These are phyloP conservation scores for Verbena officinalis DNA, from an alignment of 257 asterid genomes.

Conservation along the genomic window DNA sequence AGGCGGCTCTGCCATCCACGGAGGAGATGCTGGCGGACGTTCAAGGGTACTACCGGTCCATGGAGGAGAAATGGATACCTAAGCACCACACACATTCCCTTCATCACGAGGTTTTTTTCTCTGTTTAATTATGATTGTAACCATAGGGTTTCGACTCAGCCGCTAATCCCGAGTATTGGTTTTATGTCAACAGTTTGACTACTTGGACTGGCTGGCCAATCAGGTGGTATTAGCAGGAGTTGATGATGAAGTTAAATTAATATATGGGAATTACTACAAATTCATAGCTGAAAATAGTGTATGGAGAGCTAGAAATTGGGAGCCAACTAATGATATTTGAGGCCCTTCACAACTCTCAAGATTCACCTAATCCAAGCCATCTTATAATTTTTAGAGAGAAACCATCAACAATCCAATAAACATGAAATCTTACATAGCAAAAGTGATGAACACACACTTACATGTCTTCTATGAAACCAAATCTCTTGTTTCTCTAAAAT, in stretches of 20 bases:
- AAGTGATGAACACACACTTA: too few species aligned
- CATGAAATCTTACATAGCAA: too few species aligned
- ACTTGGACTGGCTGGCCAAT: conserved; percentile 59
- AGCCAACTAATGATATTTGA: background rate
- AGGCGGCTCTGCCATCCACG: conserved; percentile 42
- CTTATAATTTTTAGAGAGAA: too few species aligned
- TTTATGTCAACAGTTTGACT: conserved; percentile 41
- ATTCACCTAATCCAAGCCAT: too few species aligned
- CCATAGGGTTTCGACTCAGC: too few species aligned
- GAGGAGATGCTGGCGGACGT: conserved; percentile 55
- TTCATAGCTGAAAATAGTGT: conserved; percentile 20
- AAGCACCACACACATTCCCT: conserved; percentile 47
- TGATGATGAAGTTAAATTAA: conserved; percentile 22
- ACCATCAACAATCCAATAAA: too few species aligned
- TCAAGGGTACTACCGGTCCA: conserved; percentile 37
- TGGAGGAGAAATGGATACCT: conserved; percentile 49
- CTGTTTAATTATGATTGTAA: background rate
- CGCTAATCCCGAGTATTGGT: background rate
- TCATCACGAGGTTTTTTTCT: conserved; percentile 18
- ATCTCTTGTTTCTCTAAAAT: too few species aligned
- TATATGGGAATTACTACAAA: conserved; percentile 16
- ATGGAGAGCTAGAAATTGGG: conserved; percentile 33
- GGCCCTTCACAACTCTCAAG: too few species aligned
- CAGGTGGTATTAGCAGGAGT: conserved; percentile 47
- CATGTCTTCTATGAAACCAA: too few species aligned